phyloP scores from a whole-genome alignment of 495 filamentous ascomycete genomes.

The Talaromyces nanjingensis region DNA sequence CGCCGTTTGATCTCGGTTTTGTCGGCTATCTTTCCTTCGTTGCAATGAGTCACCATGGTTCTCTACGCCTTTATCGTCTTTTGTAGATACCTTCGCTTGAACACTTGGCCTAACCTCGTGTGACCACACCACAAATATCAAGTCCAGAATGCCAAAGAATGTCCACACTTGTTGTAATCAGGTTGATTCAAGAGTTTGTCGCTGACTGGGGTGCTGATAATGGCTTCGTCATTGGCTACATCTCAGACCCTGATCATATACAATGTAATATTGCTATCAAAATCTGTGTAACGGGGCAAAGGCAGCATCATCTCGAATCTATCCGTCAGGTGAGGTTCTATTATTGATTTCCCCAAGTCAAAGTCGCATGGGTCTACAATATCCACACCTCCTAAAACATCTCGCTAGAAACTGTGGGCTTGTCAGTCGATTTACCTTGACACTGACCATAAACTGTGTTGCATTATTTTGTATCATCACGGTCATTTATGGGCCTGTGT shows the following conservation, averaged over 20 bases:
- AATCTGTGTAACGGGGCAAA: not conserved
- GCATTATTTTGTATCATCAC: not conserved
- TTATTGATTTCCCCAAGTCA: not conserved
- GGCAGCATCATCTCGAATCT: not conserved
- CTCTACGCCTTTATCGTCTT: not conserved
- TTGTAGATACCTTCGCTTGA: not conserved
- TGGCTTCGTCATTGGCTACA: conserved; percentile 1
- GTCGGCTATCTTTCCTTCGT: not conserved
- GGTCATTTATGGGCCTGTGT: not conserved
- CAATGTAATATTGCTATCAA: not conserved
- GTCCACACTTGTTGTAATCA: conserved; percentile 1
- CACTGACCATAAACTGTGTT: not conserved
- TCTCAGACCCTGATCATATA: not conserved
- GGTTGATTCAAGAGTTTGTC: not conserved
- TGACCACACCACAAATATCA: not conserved
- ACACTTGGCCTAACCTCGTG: not conserved
- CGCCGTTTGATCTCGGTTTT: not conserved
- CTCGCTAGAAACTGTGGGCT: not conserved
- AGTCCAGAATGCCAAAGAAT: not conserved
- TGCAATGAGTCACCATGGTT: conserved; percentile 1
- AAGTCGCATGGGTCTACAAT: not conserved
- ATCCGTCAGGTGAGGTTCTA: not conserved
- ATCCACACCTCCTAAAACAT: not conserved
- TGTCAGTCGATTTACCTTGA: not conserved
- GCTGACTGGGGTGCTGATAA: not conserved